phyloP scores from a whole-genome alignment of 768 basidiomycete genomes.

The Leccinum barrowsii region DNA sequence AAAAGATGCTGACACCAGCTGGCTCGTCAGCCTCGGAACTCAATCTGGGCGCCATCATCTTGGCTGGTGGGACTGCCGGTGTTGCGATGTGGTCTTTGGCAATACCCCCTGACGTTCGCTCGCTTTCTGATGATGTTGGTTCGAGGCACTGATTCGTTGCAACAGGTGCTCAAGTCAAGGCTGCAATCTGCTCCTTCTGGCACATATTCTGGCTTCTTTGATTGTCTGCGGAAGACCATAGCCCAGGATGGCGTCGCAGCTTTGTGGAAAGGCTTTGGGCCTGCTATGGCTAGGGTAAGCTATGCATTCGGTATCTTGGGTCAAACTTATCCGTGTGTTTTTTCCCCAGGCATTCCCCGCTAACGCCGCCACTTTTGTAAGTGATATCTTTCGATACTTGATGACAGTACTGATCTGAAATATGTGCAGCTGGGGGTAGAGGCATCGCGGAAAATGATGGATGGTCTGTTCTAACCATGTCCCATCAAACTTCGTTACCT shows the following conservation, averaged over 20 bases:
- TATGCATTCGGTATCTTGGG: not conserved
- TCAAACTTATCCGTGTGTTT: conserved; percentile 3
- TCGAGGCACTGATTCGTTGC: conserved; percentile 6
- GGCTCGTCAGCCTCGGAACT: conserved; percentile 78
- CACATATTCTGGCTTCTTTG: conserved; percentile 92
- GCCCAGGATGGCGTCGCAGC: conserved; percentile 83
- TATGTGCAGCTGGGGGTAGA: conserved; percentile 81
- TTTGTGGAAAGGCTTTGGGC: conserved; percentile 96
- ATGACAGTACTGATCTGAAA: not conserved
- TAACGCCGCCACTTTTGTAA: conserved; percentile 90
- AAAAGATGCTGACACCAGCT: conserved; percentile 78
- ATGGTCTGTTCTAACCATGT: conserved; percentile 50
- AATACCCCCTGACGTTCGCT: conserved; percentile 90
- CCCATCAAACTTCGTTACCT: not conserved
- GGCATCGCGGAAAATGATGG: conserved; percentile 78
- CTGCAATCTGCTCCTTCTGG: conserved; percentile 96
- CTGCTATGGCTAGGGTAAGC: conserved; percentile 89
- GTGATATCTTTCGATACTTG: conserved; percentile 28
- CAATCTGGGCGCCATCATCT: conserved; percentile 79
- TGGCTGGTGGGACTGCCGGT: conserved; percentile 93
- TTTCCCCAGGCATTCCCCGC: conserved; percentile 85
- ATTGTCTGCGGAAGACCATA: conserved; percentile 90
- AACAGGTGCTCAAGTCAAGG: conserved; percentile 90
- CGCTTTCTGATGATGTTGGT: not conserved
- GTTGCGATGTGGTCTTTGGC: conserved; percentile 98